These are phyloP conservation scores for Sphagnum fallax DNA, from an alignment of 228 moss, liverwort and hornwort genomes.

Conservation along the genomic window DNA sequence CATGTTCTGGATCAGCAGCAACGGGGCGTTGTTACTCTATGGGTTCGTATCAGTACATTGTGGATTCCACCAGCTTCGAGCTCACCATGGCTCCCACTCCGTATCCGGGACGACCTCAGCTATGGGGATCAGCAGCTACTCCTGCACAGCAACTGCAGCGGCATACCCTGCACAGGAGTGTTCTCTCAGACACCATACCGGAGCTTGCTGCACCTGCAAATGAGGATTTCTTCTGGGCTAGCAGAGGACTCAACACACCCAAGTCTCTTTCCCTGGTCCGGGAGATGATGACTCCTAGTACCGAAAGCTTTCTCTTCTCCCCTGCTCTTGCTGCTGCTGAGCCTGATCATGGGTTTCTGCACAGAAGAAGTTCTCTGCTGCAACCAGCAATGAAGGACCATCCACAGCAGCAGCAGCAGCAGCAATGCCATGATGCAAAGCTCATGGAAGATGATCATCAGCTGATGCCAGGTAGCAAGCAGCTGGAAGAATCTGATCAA, in stretches of 20 bases:
- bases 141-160: slow-evolving; percentile 16
- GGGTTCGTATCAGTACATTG: slow-evolving; percentile 79
- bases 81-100: slow-evolving; percentile 46
- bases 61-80: slow-evolving; percentile 54
- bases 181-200: slow-evolving; percentile 75
- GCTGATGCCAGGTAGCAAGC: too few species aligned
- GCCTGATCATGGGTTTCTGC: too few species aligned
- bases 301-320: slow-evolving; percentile 18
- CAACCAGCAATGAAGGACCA: too few species aligned
- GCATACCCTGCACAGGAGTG: slow-evolving; percentile 33
- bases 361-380: too few species aligned
- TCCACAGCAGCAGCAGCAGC: too few species aligned
- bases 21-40: slow-evolving; percentile 63
- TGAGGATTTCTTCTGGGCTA: slow-evolving; percentile 84
- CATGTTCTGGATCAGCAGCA: slow-evolving; percentile 5
- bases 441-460: too few species aligned
- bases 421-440: too few species aligned
- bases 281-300: slow-evolving; percentile 40
- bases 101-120: slow-evolving; percentile 40
- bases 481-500: too few species aligned
- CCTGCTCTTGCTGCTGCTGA: slow-evolving; percentile 8
- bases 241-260: slow-evolving; percentile 66
- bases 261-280: slow-evolving; percentile 19
- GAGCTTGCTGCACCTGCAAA: slow-evolving; percentile 67
- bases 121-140: neutral